Conservation (phyloP, 306 rosid species). For the Boehmeria nivea region DNA sequence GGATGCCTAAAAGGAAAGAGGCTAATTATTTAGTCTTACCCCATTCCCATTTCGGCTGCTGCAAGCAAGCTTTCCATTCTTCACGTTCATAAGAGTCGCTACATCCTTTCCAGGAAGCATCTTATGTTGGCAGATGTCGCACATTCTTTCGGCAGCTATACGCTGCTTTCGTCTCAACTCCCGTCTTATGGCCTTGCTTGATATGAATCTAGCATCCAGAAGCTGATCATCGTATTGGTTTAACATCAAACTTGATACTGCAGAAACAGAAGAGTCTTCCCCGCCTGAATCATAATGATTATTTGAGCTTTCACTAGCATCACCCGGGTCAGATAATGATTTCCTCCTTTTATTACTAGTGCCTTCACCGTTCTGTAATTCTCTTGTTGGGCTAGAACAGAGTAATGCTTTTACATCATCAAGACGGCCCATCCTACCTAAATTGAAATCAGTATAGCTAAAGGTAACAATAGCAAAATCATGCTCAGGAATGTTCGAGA, state of each 20-base stretch:
- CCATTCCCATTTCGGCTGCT: constrained; percentile 74
- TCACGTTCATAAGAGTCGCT: constrained; percentile 65
- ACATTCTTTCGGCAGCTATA: constrained; percentile 69
- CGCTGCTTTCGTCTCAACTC: constrained; percentile 74
- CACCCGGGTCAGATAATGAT: constrained; percentile 55
- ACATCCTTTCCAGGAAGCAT: constrained; percentile 96
- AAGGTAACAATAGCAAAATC: constrained; percentile 61
- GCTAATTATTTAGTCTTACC: constrained; percentile 42
- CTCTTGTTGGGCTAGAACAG: constrained; percentile 36
- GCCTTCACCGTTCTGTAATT: constrained; percentile 30
- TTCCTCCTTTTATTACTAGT: constrained; percentile 45
- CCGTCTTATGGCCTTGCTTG: constrained; percentile 61
- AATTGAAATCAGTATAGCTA: constrained; percentile 47
- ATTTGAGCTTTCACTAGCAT: constrained; percentile 37
- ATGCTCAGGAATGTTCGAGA: constrained; percentile 41
- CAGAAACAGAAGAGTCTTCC: constrained; percentile 54
- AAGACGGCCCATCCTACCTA: constrained; percentile 56
- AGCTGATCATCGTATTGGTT: constrained; percentile 45
- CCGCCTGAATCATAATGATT: constrained; percentile 57
- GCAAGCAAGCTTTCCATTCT: constrained; percentile 77
- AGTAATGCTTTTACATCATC: constrained; percentile 49
- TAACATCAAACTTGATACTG: constrained; percentile 34
- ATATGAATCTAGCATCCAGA: constrained; percentile 43
- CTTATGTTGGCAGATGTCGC: constrained; percentile 84
- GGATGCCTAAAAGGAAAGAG: background rate